Evolutionary conservation across 202 grass and related monocot genomes (phyloP), one percentile per base, ranked within the genome.

Genomic region (Tripidium arundinaceum): DNA sequence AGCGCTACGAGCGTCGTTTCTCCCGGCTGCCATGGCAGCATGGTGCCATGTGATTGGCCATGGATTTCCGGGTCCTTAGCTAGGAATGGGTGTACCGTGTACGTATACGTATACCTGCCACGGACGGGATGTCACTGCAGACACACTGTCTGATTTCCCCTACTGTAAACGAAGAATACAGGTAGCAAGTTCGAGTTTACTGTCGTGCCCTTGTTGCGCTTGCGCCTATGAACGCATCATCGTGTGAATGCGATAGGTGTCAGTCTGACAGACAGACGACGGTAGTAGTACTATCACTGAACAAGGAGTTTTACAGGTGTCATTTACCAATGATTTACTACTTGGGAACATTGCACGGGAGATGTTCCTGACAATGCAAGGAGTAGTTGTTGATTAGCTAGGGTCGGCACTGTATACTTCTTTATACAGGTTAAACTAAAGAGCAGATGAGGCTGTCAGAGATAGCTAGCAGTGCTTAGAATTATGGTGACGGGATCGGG

Each of bases 11-110:
- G 60, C 38, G 69, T 75, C 76, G 75, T 75, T 79, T 78, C 79
- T 62, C 68, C 46, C 59, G 45, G 74, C 26, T 72, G 58, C 77
- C 79, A 57, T 25, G 68, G 62, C 50, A 2, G 72, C 68, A 83
- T 67, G 74, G 65, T 78, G 85, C 75, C 75, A 79, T 79, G 86
- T 79, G 86, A 79, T 83, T 79, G 62, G 75, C 28, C 86, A 62
- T 80, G 76, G 75, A 42, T 84, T 80, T 70, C 81, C 81, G 81
- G 76, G 39, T 63, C 80, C 46, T 68, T 49, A 67, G 66, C n/a
- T n/a, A 45, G 4, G 14, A 45, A 34, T 72, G 58, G 8, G 15
- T 0, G 7, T 42, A 22, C 26, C 15, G 15, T 73, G 46, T 54
- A 34, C 6, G 14, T 21, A 5, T 13, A 22, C 37, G 4, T 60